Evolutionary conservation across 75 land plant species (phyloP).

Genomic region (Sequoia sempervirens): DNA sequence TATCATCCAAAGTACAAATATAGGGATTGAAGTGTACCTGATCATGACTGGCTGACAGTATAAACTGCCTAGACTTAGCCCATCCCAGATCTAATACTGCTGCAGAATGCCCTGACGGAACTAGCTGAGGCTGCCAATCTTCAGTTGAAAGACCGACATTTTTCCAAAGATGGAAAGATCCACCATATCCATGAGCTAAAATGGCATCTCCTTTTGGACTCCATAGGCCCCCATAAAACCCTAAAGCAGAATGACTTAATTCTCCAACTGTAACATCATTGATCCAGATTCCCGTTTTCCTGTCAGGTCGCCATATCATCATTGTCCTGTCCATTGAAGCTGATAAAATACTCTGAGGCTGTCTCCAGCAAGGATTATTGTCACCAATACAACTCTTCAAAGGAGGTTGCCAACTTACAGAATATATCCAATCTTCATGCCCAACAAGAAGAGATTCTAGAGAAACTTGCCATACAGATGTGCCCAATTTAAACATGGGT

Average conservation of each 20-base stretch:
- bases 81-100: slow-evolving; percentile 78
- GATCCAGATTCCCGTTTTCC: slow-evolving; percentile 85
- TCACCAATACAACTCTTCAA: slow-evolving; percentile 4
- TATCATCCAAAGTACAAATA: background rate
- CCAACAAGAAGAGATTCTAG: slow-evolving; percentile 92
- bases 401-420: slow-evolving; percentile 92
- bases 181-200: slow-evolving; percentile 95
- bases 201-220: slow-evolving; percentile 73
- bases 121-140: slow-evolving; percentile 87
- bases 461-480: slow-evolving; percentile 63
- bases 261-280: slow-evolving; percentile 96
- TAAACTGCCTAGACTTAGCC: slow-evolving; percentile 65
- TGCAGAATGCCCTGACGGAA: slow-evolving; percentile 90
- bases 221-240: slow-evolving; percentile 97
- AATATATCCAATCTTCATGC: slow-evolving; percentile 99
- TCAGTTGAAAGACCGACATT: slow-evolving; percentile 55
- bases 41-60: slow-evolving; percentile 95
- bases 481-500: slow-evolving; percentile 64
- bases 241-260: slow-evolving; percentile 83
- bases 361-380: slow-evolving; percentile 22
- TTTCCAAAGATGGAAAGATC: slow-evolving; percentile 92
- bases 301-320: slow-evolving; percentile 98
- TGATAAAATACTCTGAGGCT: slow-evolving; percentile 79
- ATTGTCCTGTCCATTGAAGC: slow-evolving; percentile 99
- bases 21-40: slow-evolving; percentile 49